These are phyloP conservation scores for Picea glauca DNA, from an alignment of 75 land plant species.

Conservation along the genomic window DNA sequence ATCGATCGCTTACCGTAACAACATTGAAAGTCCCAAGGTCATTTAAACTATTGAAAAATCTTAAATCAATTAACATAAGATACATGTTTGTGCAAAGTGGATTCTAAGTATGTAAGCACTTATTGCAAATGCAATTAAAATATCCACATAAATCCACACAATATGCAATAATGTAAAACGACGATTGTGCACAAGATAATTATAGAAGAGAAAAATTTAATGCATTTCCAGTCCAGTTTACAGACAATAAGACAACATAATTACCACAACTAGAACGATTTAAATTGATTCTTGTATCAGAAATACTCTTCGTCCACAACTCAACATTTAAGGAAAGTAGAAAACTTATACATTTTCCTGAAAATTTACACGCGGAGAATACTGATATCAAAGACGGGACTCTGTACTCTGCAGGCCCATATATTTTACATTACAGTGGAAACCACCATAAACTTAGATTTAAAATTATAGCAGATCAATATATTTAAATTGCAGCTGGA, in stretches of 20 bases:
- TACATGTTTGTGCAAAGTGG: no score
- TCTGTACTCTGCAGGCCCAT: background rate
- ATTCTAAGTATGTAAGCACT: no score
- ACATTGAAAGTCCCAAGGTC: no score
- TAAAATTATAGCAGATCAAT: background rate
- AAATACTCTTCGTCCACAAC: background rate
- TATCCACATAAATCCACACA: background rate
- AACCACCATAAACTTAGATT: background rate
- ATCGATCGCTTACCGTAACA: no score
- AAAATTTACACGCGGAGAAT: background rate
- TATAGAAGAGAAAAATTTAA: background rate
- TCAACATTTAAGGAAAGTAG: background rate
- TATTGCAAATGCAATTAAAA: background rate
- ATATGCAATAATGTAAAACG: background rate
- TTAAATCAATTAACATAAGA: no score
- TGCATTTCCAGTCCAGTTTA: background rate
- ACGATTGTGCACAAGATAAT: background rate
- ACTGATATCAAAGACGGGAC: background rate
- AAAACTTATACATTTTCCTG: background rate
- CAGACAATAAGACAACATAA: background rate
- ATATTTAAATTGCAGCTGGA: slow-evolving; percentile 35
- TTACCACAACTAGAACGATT: background rate
- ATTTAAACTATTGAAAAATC: no score
- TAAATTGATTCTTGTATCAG: background rate
- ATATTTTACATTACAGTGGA: background rate